Conservation (phyloP, 2,329 filamentous ascomycete species). For the Scedosporium dehoogii region DNA sequence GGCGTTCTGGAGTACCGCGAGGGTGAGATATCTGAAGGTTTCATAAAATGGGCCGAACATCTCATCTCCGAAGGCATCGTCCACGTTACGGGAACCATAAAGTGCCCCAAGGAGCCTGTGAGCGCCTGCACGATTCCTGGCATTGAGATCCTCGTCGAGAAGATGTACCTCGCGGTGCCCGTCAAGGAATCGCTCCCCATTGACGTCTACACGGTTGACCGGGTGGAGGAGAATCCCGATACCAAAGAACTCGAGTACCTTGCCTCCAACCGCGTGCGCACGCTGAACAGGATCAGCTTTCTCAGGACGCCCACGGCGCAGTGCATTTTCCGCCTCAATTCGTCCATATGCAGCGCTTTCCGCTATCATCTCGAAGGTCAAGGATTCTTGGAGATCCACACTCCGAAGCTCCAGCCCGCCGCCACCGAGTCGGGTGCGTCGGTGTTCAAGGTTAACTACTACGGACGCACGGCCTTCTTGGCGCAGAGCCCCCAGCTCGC, state of each 20-base stretch:
- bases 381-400: conserved; percentile 88
- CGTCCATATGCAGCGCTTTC: conserved; percentile 71
- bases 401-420: conserved; percentile 80
- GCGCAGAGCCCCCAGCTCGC: conserved; percentile 87
- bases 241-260: conserved; percentile 43
- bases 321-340: conserved; percentile 78
- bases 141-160: conserved; percentile 61
- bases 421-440: conserved; percentile 87
- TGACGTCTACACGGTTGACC: conserved; percentile 36
- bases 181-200: conserved; percentile 36
- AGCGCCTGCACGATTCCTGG: conserved; percentile 66
- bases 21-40: conserved; percentile 35
- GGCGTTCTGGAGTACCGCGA: conserved; percentile 52
- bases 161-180: conserved; percentile 40
- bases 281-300: conserved; percentile 72
- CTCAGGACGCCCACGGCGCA: conserved; percentile 79
- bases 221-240: conserved; percentile 23
- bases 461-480: conserved; percentile 75
- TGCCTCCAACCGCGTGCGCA: conserved; percentile 56
- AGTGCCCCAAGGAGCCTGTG: conserved; percentile 63
- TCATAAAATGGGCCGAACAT: conserved; percentile 82
- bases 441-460: conserved; percentile 89
- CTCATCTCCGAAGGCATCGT: conserved; percentile 71
- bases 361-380: conserved; percentile 62
- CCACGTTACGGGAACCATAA: conserved; percentile 63